These are phyloP conservation scores for Aquilaria yunnanensis DNA, from an alignment of 345 rosid species.

Conservation along the genomic window DNA sequence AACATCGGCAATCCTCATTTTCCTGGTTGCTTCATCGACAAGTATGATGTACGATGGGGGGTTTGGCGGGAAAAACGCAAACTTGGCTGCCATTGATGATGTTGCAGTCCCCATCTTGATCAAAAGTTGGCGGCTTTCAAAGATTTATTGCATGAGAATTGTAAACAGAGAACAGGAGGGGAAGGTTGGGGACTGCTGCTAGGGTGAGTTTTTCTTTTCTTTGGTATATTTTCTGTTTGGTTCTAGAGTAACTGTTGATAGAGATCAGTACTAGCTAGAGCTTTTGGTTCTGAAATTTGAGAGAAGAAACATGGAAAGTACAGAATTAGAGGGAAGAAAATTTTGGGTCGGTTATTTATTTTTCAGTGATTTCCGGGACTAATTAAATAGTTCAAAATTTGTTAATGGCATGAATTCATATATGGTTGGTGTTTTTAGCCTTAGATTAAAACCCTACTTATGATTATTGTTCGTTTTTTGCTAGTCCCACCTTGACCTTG, in stretches of 20 bases:
- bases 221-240: slow-evolving; percentile 17
- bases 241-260: slow-evolving; percentile 20
- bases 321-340: slow-evolving; percentile 10
- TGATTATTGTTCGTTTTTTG: not conserved
- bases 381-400: slow-evolving; percentile 2
- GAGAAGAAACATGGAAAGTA: slow-evolving; percentile 14
- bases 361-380: slow-evolving; percentile 22
- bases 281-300: too few relatives aligned
- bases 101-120: slow-evolving; percentile 70
- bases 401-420: not conserved
- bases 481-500: not conserved
- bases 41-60: slow-evolving; percentile 71
- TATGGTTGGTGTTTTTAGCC: not conserved
- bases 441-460: not conserved
- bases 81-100: slow-evolving; percentile 85
- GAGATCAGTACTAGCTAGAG: slow-evolving; percentile 2
- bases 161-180: not conserved
- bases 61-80: slow-evolving; percentile 89
- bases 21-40: slow-evolving; percentile 51
- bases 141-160: slow-evolving; percentile 1
- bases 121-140: not conserved
- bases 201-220: not conserved
- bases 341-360: slow-evolving; percentile 15
- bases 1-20: slow-evolving; percentile 42
- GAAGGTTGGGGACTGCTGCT: slow-evolving; percentile 7